phyloP scores from a whole-genome alignment of 441 rosid genomes.

The Pelargonium australe region DNA sequence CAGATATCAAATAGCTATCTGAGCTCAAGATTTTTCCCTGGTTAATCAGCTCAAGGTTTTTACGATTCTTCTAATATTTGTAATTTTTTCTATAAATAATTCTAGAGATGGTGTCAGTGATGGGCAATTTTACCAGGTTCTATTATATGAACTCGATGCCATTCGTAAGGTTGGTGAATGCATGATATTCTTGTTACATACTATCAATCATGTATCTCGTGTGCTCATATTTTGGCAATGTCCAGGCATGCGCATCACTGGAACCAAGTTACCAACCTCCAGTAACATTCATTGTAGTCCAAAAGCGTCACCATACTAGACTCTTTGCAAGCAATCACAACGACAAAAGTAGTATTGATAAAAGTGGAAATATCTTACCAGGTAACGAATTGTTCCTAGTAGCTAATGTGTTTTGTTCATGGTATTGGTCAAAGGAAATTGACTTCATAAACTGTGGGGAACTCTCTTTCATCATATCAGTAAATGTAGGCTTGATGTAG shows the following conservation, averaged over 20 bases:
- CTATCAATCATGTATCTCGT: background rate
- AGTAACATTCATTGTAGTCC: slow-evolving; percentile 74
- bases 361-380: slow-evolving; percentile 46
- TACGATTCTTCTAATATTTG: background rate
- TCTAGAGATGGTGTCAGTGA: slow-evolving; percentile 86
- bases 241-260: slow-evolving; percentile 66
- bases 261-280: slow-evolving; percentile 52
- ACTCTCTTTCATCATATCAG: background rate
- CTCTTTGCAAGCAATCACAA: slow-evolving; percentile 41
- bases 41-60: background rate
- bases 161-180: slow-evolving; percentile 43
- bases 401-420: background rate
- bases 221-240: slow-evolving; percentile 7
- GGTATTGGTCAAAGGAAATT: background rate
- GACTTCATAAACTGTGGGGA: background rate
- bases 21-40: background rate
- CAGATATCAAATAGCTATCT: background rate
- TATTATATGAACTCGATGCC: slow-evolving; percentile 51
- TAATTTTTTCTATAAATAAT: slow-evolving; percentile 13
- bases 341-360: slow-evolving; percentile 29
- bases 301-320: slow-evolving; percentile 79
- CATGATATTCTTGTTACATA: background rate
- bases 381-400: background rate
- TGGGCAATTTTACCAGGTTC: slow-evolving; percentile 64
- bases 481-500: background rate